Conservation (phyloP, 2,329 filamentous ascomycete genomes). For the Colletotrichum trifolii region DNA sequence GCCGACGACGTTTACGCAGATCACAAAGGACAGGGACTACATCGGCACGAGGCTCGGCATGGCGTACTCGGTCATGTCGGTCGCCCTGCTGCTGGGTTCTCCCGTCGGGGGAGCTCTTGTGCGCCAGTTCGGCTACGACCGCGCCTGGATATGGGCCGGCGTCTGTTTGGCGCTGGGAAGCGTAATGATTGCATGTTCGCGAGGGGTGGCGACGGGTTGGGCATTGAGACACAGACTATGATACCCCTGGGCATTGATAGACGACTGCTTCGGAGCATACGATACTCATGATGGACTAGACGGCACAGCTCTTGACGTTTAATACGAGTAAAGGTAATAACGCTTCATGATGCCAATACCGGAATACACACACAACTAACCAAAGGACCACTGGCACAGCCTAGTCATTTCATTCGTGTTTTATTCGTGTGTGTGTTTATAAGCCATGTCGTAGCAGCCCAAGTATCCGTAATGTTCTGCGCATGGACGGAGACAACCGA, state of each 20-base stretch:
- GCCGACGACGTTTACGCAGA: slow-evolving; percentile 47
- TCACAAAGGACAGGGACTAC: slow-evolving; percentile 44
- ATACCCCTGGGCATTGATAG: slow-evolving; percentile 3
- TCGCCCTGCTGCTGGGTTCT: slow-evolving; percentile 45
- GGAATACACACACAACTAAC: background rate
- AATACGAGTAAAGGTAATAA: background rate
- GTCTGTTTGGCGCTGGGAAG: slow-evolving; percentile 25
- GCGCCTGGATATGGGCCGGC: slow-evolving; percentile 35
- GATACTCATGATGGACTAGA: slow-evolving; percentile 14
- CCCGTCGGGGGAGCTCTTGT: slow-evolving; percentile 45
- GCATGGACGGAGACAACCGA: no score
- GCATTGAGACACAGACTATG: slow-evolving; percentile 4
- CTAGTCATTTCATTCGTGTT: no score
- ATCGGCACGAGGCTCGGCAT: slow-evolving; percentile 56
- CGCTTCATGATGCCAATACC: background rate
- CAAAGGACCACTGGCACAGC: background rate
- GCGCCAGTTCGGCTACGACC: slow-evolving; percentile 18
- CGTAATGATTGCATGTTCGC: slow-evolving; percentile 12
- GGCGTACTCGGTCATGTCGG: slow-evolving; percentile 45
- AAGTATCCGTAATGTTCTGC: no score
- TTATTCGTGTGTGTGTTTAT: no score
- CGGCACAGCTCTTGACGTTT: background rate
- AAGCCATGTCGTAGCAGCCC: no score
- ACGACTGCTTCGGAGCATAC: slow-evolving; percentile 8
- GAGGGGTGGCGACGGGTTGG: slow-evolving; percentile 20